Evolutionary conservation across 2,329 filamentous ascomycete species (phyloP).

Genomic region (Colletotrichum cordylinicola): DNA sequence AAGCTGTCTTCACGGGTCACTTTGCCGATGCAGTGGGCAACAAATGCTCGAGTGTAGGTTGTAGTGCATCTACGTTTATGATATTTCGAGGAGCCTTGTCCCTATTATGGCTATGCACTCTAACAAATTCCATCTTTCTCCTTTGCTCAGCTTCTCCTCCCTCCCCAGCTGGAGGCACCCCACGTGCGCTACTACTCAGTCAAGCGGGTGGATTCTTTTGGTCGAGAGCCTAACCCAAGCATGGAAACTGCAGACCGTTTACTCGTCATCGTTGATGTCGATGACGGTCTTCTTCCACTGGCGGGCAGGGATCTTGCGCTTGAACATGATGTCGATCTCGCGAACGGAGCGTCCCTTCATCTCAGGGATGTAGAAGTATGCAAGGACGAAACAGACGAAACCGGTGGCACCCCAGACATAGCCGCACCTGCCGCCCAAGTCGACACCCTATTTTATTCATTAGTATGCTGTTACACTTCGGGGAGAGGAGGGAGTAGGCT

Average conservation of each 20-base stretch:
- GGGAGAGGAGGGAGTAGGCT: constrained; percentile 16
- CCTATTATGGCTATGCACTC: neutral
- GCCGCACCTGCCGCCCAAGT: constrained; percentile 61
- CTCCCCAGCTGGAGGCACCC: neutral
- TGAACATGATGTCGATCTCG: constrained; percentile 67
- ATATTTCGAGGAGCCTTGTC: neutral
- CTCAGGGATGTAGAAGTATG: constrained; percentile 58
- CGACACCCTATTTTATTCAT: constrained; percentile 38
- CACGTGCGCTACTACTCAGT: neutral
- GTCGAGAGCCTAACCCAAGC: neutral
- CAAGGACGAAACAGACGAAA: constrained; percentile 56
- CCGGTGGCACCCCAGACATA: constrained; percentile 66
- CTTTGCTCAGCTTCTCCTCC: neutral
- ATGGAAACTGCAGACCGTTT: constrained; percentile 31
- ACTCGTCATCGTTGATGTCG: constrained; percentile 68
- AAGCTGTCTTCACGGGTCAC: neutral
- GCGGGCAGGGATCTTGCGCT: constrained; percentile 57
- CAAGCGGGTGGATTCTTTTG: neutral
- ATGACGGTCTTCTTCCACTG: constrained; percentile 61
- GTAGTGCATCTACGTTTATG: neutral
- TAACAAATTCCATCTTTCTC: neutral
- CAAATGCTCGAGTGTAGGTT: neutral
- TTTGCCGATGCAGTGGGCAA: neutral
- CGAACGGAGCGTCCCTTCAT: constrained; percentile 64
- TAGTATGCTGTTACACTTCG: neutral